Percentiles rank a stretch among this genome's conserved stretches.
Evolutionary conservation across 345 rosid species (phyloP).

Genomic region (Turnera subulata): DNA sequence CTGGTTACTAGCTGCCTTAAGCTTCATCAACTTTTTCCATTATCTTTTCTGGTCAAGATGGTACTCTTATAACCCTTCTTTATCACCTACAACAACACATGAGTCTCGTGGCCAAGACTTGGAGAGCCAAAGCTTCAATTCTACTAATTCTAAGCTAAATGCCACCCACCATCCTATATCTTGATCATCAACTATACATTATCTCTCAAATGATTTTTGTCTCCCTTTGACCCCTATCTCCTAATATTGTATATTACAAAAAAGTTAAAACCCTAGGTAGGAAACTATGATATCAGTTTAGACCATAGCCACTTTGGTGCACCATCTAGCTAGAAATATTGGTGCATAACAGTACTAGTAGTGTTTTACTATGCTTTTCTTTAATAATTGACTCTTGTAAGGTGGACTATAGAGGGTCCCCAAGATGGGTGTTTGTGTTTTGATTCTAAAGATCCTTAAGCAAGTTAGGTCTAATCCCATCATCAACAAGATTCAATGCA

Average conservation of each 20-base stretch:
- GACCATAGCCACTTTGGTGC: neutral
- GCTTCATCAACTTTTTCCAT: slow-evolving; percentile 49
- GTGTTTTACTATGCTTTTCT: neutral
- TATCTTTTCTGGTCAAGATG: slow-evolving; percentile 53
- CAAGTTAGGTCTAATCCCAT: slow-evolving; percentile 10
- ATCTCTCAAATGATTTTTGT: slow-evolving; percentile 2
- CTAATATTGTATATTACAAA: neutral
- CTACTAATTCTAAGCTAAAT: slow-evolving; percentile 6
- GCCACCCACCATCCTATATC: neutral
- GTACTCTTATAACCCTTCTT: slow-evolving; percentile 48
- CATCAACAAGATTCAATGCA: slow-evolving; percentile 13
- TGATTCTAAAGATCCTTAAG: neutral
- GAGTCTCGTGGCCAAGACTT: slow-evolving; percentile 26
- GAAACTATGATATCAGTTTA: neutral
- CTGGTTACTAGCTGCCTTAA: slow-evolving; percentile 58
- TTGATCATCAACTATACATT: slow-evolving; percentile 2
- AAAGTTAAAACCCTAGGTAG: slow-evolving; percentile 2
- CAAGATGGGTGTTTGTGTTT: neutral
- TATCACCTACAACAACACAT: slow-evolving; percentile 14
- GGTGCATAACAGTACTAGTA: neutral
- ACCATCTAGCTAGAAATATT: neutral
- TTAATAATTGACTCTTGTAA: neutral
- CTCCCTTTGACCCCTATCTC: neutral
- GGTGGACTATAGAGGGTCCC: slow-evolving; percentile 9
- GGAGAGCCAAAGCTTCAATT: slow-evolving; percentile 28